Base-by-base conservation (phyloP, 2,329 filamentous ascomycete species). In the Alternaria angustiovoidea region DNA sequence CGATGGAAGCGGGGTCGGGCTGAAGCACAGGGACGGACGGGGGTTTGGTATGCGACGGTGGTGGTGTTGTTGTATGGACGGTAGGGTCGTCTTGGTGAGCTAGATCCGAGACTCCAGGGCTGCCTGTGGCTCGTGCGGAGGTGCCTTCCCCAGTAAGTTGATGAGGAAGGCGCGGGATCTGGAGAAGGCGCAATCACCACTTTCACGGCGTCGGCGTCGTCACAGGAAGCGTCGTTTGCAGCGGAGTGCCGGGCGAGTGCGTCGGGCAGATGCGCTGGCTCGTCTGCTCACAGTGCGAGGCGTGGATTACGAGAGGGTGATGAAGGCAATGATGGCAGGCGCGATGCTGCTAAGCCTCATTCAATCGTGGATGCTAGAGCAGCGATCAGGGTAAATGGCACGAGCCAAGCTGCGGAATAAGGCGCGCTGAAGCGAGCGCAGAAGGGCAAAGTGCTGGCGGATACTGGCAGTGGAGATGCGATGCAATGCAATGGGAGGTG, bases 91-190 rank as follows among this genome's bases (percentile, higher is more conserved):
- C 38, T 44, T 34, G 51, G 46, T 48, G 52, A 59, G 57, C 57
- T 59, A 56, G 57, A 59, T 59, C 38, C 12, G 57, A 59, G 42
- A 56, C 57, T 59, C 56, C 36, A 53, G 62, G 54, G 47, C 60
- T 55, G 57, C 32, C 41, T 30, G 47, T 56, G 57, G 57, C 44
- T 57, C 51, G 61, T 57, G 61, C 57, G 51, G 57, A 56, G 49
- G 55, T 46, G 44, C 38, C 57, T 56, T 59, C 52, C 57, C 57
- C 57, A 56, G 51, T 38, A 55, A 59, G 46, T 59, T 59, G 57
- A 59, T 41, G 57, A 59, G 57, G 46, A 59, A 56, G 57, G 57
- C 57, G 57, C 57, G 57, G 46, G 52, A 59, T 59, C 57, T 56
- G 51, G 57, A 56, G 43, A 54, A 44, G 51, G 51, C 44, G 56